Evolutionary conservation across 2,329 filamentous ascomycete species (phyloP).

Genomic region (Cryoendolithus antarcticus): DNA sequence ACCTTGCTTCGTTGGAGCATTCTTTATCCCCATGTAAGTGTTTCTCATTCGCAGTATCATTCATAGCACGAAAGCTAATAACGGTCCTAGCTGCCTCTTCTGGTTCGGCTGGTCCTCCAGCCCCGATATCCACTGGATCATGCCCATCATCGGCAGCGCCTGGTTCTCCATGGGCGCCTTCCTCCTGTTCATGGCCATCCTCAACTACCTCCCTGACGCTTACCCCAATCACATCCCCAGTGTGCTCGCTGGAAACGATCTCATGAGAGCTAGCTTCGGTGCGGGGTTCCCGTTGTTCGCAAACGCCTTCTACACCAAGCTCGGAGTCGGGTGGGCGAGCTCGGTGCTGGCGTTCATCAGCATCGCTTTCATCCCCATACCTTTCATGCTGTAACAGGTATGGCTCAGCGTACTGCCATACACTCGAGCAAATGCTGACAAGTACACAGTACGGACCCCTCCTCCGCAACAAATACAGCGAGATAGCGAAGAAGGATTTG

Average conservation of each 20-base stretch:
- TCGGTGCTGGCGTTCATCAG: conserved; percentile 38
- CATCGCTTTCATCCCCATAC: conserved; percentile 40
- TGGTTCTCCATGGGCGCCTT: conserved; percentile 28
- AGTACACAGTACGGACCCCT: conserved; percentile 18
- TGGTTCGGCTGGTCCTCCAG: conserved; percentile 30
- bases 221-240: conserved; percentile 31
- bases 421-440: neutral
- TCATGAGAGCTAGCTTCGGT: conserved; percentile 30
- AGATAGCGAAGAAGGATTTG: conserved; percentile 26
- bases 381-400: conserved; percentile 49
- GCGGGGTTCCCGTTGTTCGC: conserved; percentile 31
- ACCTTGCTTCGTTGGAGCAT: conserved; percentile 27
- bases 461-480: conserved; percentile 23
- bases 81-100: conserved; percentile 24
- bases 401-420: too few relatives aligned
- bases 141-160: conserved; percentile 27
- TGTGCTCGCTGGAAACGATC: conserved; percentile 32
- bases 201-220: conserved; percentile 32
- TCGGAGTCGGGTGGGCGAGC: conserved; percentile 59
- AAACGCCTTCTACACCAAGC: conserved; percentile 48
- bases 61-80: too few relatives aligned
- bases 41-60: too few relatives aligned
- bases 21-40: conserved; percentile 25
- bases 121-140: conserved; percentile 26
- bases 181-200: conserved; percentile 35